phyloP scores from a whole-genome alignment of 163 green algal species.

The Chloromonas sp. region DNA sequence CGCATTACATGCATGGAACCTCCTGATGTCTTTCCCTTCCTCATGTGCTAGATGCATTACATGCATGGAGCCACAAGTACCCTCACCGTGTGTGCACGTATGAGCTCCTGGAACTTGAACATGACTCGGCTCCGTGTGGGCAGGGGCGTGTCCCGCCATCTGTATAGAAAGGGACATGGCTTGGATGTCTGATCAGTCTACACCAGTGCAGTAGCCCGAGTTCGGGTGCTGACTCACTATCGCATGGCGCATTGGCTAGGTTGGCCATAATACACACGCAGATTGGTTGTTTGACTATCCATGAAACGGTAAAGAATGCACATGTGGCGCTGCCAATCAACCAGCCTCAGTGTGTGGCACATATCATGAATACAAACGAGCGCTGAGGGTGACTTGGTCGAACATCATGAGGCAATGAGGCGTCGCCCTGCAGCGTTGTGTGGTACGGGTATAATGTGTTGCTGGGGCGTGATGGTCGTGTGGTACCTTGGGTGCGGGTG shows the following conservation, averaged over 20 bases:
- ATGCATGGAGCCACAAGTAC: background rate
- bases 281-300: background rate
- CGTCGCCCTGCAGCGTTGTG: too few relatives aligned
- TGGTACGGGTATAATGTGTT: too few relatives aligned
- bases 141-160: slow-evolving; percentile 49
- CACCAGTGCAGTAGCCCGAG: background rate
- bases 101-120: slow-evolving; percentile 72
- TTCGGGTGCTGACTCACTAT: too few relatives aligned
- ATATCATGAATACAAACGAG: background rate
- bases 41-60: too few relatives aligned
- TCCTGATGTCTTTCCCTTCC: too few relatives aligned
- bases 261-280: background rate
- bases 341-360: background rate
- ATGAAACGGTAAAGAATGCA: background rate
- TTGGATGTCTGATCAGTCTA: background rate
- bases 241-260: too few relatives aligned
- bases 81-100: background rate
- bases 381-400: background rate
- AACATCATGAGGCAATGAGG: too few relatives aligned
- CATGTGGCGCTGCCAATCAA: background rate
- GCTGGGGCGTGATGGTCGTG: too few relatives aligned
- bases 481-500: too few relatives aligned
- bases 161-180: background rate
- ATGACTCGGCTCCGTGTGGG: slow-evolving; percentile 70
- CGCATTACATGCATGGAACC: too few relatives aligned